Percentiles rank a stretch among this genome's conserved stretches.
Conservation (phyloP, 1,139 yeast genomes). For the Candida tetrigidarum region DNA sequence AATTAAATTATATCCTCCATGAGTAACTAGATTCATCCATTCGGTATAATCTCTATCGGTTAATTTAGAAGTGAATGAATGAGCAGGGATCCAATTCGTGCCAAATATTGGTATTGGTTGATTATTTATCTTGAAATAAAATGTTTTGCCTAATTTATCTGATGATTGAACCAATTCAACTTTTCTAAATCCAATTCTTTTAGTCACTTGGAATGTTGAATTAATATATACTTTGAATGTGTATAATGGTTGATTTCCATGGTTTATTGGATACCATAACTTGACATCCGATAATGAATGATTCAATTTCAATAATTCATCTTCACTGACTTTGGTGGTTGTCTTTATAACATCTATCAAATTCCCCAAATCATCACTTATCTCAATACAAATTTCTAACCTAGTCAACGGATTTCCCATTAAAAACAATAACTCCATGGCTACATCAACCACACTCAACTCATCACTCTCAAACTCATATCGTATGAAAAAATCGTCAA, state of each 20-base stretch:
- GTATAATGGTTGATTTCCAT: constrained; percentile 42
- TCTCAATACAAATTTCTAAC: constrained; percentile 10
- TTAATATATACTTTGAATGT: constrained; percentile 21
- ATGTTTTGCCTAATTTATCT: constrained; percentile 37
- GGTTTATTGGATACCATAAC: constrained; percentile 47
- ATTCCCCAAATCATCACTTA: constrained; percentile 6
- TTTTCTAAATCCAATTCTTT: constrained; percentile 38
- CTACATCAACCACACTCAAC: constrained; percentile 5
- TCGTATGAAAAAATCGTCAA: constrained; percentile 26
- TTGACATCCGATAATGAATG: constrained; percentile 23
- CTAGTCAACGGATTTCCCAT: background rate
- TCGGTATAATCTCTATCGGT: constrained; percentile 33
- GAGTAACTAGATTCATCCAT: constrained; percentile 35
- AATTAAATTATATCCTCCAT: constrained; percentile 48
- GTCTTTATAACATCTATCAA: background rate
- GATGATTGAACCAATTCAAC: constrained; percentile 42
- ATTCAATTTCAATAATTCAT: background rate
- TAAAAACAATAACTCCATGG: constrained; percentile 16
- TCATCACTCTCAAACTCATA: constrained; percentile 21
- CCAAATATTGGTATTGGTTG: constrained; percentile 42
- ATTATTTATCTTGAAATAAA: constrained; percentile 45
- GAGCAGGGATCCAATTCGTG: constrained; percentile 54
- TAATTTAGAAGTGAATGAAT: constrained; percentile 37
- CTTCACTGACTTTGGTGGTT: background rate
- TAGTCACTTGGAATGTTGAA: constrained; percentile 11